Conservation (phyloP, 192 early-diverging fungal genomes). For the Podila clonocystis region DNA sequence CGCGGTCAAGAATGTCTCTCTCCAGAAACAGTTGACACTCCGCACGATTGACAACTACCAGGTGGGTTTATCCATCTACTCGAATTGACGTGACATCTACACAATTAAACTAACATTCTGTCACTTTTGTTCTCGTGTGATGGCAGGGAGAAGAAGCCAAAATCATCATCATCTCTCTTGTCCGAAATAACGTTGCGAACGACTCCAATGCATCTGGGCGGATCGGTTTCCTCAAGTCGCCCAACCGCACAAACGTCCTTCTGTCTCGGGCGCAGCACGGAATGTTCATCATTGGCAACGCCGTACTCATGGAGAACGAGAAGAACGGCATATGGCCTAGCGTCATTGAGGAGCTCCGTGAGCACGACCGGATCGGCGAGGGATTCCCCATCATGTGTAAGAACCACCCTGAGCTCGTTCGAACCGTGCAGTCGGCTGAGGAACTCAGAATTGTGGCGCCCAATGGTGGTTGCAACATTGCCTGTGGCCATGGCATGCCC, state of each 20-base stretch:
- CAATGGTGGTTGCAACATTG: slow-evolving; percentile 60
- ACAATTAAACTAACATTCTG: too few species aligned
- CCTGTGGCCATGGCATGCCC: slow-evolving; percentile 50
- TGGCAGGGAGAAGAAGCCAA: slow-evolving; percentile 53
- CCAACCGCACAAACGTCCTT: slow-evolving; percentile 67
- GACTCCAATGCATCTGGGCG: slow-evolving; percentile 1
- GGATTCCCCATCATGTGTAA: slow-evolving; percentile 59
- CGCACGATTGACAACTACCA: slow-evolving; percentile 60
- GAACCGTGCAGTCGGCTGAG: slow-evolving; percentile 30
- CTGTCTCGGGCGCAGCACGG: slow-evolving; percentile 68
- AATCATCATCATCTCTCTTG: slow-evolving; percentile 55
- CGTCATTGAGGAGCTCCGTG: slow-evolving; percentile 50
- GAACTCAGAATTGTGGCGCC: slow-evolving; percentile 51
- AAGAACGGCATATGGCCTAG: slow-evolving; percentile 52
- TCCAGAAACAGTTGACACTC: slow-evolving; percentile 46
- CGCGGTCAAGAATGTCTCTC: slow-evolving; percentile 13
- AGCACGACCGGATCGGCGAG: slow-evolving; percentile 40
- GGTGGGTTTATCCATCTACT: too few species aligned
- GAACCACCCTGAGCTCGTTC: slow-evolving; percentile 52
- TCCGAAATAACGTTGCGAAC: slow-evolving; percentile 33
- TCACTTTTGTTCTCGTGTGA: not conserved
- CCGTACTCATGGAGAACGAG: slow-evolving; percentile 33
- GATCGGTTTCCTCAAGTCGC: slow-evolving; percentile 65
- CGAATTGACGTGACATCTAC: too few species aligned
- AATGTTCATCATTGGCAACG: slow-evolving; percentile 66